Evolutionary conservation across 257 asterid species (phyloP).

Genomic region (Anisodus tanguticus): DNA sequence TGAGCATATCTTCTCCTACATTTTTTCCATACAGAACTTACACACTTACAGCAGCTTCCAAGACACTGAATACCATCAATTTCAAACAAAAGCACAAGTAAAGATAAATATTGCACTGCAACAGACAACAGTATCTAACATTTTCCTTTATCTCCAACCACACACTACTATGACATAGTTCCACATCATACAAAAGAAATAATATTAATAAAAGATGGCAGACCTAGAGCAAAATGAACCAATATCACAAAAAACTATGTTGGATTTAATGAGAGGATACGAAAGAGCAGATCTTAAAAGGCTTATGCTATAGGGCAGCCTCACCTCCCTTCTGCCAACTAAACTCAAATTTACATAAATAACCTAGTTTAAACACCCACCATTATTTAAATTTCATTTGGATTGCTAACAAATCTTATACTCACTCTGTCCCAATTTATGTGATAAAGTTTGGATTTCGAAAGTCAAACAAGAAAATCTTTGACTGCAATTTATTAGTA

Average conservation of each 20-base stretch:
- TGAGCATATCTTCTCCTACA: background rate
- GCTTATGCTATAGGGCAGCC: background rate
- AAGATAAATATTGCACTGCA: background rate
- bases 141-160: background rate
- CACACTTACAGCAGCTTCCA: background rate
- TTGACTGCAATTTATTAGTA: too few species aligned
- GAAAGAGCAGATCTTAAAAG: background rate
- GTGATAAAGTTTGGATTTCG: too few species aligned
- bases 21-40: background rate
- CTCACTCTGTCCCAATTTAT: too few species aligned
- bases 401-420: background rate
- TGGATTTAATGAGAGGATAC: background rate
- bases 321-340: background rate
- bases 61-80: background rate
- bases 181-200: background rate
- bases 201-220: background rate
- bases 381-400: too few species aligned
- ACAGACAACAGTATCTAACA: background rate
- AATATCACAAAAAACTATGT: background rate
- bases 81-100: background rate
- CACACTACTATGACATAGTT: background rate
- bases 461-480: too few species aligned
- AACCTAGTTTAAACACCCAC: background rate
- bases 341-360: background rate
- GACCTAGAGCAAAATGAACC: background rate